Evolutionary conservation across 768 basidiomycete genomes (phyloP).

Genomic region (Naganishia friedmannii): DNA sequence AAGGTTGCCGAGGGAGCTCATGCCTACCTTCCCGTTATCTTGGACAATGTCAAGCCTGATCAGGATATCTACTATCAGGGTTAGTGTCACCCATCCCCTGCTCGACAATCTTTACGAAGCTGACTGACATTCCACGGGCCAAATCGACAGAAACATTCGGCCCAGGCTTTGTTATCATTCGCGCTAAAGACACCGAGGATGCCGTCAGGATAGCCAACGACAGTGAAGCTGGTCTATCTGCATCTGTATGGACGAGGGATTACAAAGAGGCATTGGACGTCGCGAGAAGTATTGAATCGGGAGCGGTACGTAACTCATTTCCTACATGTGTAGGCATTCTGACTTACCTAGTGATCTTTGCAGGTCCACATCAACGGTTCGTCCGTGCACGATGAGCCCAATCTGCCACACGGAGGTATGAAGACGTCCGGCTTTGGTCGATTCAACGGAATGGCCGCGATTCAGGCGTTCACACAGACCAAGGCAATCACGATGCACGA

Average conservation of each 20-base stretch:
- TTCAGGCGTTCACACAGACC: slow-evolving; percentile 49
- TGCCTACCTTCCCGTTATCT: slow-evolving; percentile 24
- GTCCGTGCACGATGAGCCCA: slow-evolving; percentile 47
- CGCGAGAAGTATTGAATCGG: slow-evolving; percentile 58
- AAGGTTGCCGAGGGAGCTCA: slow-evolving; percentile 19
- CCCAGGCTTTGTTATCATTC: slow-evolving; percentile 57
- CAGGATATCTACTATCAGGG: slow-evolving; percentile 26
- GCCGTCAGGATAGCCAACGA: slow-evolving; percentile 61
- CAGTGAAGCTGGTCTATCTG: slow-evolving; percentile 58
- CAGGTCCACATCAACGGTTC: slow-evolving; percentile 58
- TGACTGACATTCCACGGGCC: slow-evolving; percentile 23
- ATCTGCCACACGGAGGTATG: slow-evolving; percentile 48
- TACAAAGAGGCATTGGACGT: slow-evolving; percentile 56
- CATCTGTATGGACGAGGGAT: slow-evolving; percentile 60
- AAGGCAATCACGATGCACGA: slow-evolving; percentile 34
- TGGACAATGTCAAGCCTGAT: slow-evolving; percentile 29
- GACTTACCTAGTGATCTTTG: slow-evolving; percentile 56
- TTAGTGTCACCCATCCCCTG: background rate
- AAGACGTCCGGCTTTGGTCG: slow-evolving; percentile 49
- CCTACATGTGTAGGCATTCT: slow-evolving; percentile 40
- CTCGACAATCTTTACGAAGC: background rate
- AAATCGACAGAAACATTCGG: slow-evolving; percentile 61
- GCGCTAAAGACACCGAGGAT: slow-evolving; percentile 53
- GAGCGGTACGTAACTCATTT: slow-evolving; percentile 48
- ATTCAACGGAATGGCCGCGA: slow-evolving; percentile 50